A percentile compares a stretch with the other conserved stretches of the same genome.
Conservation (phyloP, 2,329 filamentous ascomycete species). For the Phialocephala sp. region DNA sequence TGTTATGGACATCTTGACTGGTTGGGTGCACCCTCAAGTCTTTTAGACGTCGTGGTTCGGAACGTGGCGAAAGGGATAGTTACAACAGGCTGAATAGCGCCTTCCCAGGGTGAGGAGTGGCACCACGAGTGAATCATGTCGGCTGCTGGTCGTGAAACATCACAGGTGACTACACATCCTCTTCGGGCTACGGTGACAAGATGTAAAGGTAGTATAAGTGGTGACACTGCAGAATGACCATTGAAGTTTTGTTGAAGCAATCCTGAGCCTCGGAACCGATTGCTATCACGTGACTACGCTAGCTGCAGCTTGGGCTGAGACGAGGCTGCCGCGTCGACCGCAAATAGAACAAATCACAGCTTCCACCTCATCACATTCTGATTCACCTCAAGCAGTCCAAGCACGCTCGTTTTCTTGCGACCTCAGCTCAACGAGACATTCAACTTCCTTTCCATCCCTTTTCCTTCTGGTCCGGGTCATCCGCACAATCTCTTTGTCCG, state of each 20-base stretch:
- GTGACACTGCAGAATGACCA: not conserved
- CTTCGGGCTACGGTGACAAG: not conserved
- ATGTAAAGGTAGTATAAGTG: not conserved
- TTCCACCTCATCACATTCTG: conserved; percentile 9
- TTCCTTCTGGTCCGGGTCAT: not conserved
- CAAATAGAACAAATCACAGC: conserved; percentile 12
- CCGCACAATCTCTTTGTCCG: conserved; percentile 11
- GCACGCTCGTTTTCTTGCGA: conserved; percentile 7
- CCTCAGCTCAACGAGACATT: conserved; percentile 8
- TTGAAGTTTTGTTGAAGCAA: not conserved
- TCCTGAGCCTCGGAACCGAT: not conserved
- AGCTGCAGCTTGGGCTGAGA: not conserved
- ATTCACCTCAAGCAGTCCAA: not conserved
- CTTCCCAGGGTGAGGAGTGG: conserved; percentile 19
- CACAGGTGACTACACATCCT: not conserved
- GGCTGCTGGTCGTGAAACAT: not conserved
- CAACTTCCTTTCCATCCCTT: not conserved
- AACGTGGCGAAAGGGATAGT: conserved; percentile 4
- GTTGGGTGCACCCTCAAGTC: not conserved
- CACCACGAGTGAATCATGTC: conserved; percentile 11
- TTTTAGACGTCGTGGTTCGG: not conserved
- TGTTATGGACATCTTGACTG: conserved; percentile 60
- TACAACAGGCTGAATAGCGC: conserved; percentile 19
- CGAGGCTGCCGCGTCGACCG: conserved; percentile 4
- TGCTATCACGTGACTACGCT: conserved; percentile 1